Base-by-base conservation (phyloP, 345 rosid genomes). In the Eutrema yunnanense region DNA sequence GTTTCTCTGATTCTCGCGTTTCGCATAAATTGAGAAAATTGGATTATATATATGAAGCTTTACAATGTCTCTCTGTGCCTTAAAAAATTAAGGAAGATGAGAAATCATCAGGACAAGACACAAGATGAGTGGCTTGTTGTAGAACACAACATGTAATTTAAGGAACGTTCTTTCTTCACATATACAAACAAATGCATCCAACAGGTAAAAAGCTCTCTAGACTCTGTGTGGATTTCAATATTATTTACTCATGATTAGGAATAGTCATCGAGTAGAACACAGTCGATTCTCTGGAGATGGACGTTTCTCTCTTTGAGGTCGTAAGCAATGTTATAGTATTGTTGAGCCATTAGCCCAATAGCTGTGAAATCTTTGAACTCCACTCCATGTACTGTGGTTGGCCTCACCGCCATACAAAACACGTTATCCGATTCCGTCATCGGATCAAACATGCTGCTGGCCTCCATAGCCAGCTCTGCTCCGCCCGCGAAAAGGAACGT, bases 391-490 rank as follows among this genome's bases (percentile, higher is more conserved):
- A 65, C 67, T 19, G 62, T 57, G 3, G 76, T 78, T 13, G 79
- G 70, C 30, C 50, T 72, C 40, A 87, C 74, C 2, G 90, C 72
- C 81, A 82, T 73, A 72, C 90, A 89, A 55, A 89, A 83, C 29
- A 62, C 73, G 11, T 83, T 63, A 26, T 72, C 73, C 1, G 69
- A n/a, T 4, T 71, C 49, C 4, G 33, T n/a, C 26, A 62, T 63
- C 52, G 74, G 82, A 30, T 81, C 79, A 63, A 89, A 86, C 79
- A 86, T 48, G 69, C 87, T 81, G 9, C 55, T 33, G 0, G 80
- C 71, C 13, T 85, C 89, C 70, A 89, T 60, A 41, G 66, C 86
- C 65, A 89, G 47, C 38, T 86, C 88, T 2, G 87, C 95, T 6
- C 84, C 88, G 0, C 66, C 91, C 0, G 80, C 70, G 4, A 88